A percentile compares a stretch with the other conserved stretches of the same genome.
Conservation (phyloP, 257 asterid species). For the Solanum corneliomulleri region DNA sequence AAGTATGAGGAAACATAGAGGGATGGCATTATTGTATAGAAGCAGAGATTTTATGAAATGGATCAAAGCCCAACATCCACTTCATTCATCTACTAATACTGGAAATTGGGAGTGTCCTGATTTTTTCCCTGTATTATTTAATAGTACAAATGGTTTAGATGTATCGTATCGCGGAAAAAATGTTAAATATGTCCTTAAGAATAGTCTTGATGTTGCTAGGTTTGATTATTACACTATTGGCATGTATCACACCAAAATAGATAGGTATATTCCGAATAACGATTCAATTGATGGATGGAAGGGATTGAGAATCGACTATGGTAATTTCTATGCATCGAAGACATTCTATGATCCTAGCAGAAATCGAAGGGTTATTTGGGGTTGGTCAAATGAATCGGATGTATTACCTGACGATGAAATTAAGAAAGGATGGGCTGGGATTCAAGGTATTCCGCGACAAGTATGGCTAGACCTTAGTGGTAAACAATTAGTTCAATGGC, state of each 20-base stretch:
- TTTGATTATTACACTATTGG: conserved; percentile 41
- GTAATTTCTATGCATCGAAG: conserved; percentile 48
- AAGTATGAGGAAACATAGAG: conserved; percentile 4
- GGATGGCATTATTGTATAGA: conserved; percentile 22
- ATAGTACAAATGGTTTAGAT: conserved; percentile 16
- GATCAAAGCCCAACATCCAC: conserved; percentile 29
- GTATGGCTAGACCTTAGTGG: conserved; percentile 28
- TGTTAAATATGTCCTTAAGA: conserved; percentile 22
- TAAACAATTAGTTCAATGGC: conserved; percentile 43
- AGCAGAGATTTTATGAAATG: conserved; percentile 30
- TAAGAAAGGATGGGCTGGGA: conserved; percentile 44
- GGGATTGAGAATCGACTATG: conserved; percentile 40
- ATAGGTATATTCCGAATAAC: conserved; percentile 25
- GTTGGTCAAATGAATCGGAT: conserved; percentile 47
- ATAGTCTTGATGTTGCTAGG: conserved; percentile 28
- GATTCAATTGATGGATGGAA: conserved; percentile 22
- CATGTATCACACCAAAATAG: conserved; percentile 2
- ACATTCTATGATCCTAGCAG: conserved; percentile 30
- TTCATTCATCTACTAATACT: conserved; percentile 20
- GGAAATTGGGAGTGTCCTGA: conserved; percentile 54
- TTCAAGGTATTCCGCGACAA: conserved; percentile 39
- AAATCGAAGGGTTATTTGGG: conserved; percentile 38
- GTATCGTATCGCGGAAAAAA: not conserved
- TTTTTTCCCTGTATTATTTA: conserved; percentile 25
- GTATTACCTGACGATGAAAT: conserved; percentile 7